A percentile compares a stretch with the other conserved stretches of the same genome.
phyloP scores from a whole-genome alignment of 2,329 filamentous ascomycete genomes.

The Exophiala dermatitidis region DNA sequence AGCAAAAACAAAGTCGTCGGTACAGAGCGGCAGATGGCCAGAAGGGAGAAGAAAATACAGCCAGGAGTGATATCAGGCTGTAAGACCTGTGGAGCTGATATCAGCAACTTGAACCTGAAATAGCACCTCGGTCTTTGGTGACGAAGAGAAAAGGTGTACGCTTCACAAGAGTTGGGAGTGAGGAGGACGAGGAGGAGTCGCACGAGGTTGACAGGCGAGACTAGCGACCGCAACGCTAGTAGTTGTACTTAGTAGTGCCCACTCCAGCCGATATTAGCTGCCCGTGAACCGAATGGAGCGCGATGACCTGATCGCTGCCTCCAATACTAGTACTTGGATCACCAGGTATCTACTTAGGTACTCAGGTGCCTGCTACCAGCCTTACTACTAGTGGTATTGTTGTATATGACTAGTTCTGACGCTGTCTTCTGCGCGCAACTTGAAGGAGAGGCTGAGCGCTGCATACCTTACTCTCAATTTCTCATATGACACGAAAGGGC shows the following conservation, averaged over 20 bases:
- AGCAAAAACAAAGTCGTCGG: constrained; percentile 6
- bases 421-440: no score
- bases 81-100: no score
- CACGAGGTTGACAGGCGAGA: background rate
- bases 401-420: no score
- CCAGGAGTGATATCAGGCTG: background rate
- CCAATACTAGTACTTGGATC: no score
- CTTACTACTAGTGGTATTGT: no score
- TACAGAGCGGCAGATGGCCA: background rate
- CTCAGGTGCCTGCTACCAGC: no score
- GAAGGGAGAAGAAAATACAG: constrained; percentile 1
- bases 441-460: background rate
- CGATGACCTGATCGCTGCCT: no score
- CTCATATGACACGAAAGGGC: background rate
- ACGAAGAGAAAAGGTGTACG: background rate
- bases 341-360: no score
- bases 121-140: background rate
- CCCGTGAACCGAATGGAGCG: no score
- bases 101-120: no score
- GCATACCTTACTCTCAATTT: background rate
- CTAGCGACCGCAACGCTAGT: background rate
- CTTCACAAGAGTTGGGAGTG: background rate
- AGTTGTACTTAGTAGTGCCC: no score
- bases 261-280: no score
- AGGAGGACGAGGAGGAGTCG: background rate